Conservation (phyloP, 78 protist genomes). For the slime mould (Dictyostelium discoideum) region dicty_2.7 NC_007088.5:3921001-3921500, state of each 20-base stretch:
- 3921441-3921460: neutral
- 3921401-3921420: slow-evolving; percentile 12
- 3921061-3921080: neutral
- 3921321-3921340: slow-evolving; percentile 23
- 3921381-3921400: slow-evolving; percentile 30
- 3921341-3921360: slow-evolving; percentile 7
- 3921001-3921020: slow-evolving; percentile 19
- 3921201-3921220: neutral
- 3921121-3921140: neutral
- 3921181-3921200: neutral
- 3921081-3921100: neutral
- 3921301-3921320: neutral
- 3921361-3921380: slow-evolving; percentile 31
- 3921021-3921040: slow-evolving; percentile 23
- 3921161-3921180: neutral
- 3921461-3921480: neutral
- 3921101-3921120: neutral
- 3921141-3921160: neutral
- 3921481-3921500: slow-evolving; percentile 61
- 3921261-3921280: neutral
- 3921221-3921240: slow-evolving; percentile 22
- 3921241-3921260: neutral
- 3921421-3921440: neutral
- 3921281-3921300: neutral
- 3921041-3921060: slow-evolving; percentile 3